These are phyloP conservation scores for Penicillium griseofulvum DNA, from an alignment of 2,329 filamentous ascomycete species.

Conservation along the genomic window DNA sequence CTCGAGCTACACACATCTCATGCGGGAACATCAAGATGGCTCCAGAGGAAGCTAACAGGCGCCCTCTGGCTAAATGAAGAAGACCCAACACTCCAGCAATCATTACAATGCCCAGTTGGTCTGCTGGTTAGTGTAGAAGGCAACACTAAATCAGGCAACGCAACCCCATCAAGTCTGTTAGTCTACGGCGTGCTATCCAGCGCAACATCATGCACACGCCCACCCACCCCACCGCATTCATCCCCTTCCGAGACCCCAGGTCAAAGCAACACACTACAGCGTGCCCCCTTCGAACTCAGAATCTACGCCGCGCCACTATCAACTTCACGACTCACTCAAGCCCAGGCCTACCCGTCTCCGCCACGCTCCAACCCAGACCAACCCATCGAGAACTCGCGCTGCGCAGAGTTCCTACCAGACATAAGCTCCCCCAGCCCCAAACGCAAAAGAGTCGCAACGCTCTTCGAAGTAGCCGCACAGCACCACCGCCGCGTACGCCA, in stretches of 20 bases:
- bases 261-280: constrained; percentile 7
- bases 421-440: constrained; percentile 42
- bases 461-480: constrained; percentile 43
- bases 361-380: constrained; percentile 22
- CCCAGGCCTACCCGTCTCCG: constrained; percentile 35
- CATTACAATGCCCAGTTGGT: constrained; percentile 40
- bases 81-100: constrained; percentile 27
- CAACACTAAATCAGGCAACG: constrained; percentile 16
- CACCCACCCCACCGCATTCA: constrained; percentile 37
- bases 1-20: constrained; percentile 41
- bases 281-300: constrained; percentile 30
- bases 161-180: constrained; percentile 36
- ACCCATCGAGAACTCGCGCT: constrained; percentile 11
- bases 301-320: constrained; percentile 41
- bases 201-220: constrained; percentile 26
- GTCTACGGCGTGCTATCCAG: constrained; percentile 41
- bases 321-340: constrained; percentile 32
- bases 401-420: constrained; percentile 40
- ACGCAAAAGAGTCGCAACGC: constrained; percentile 42
- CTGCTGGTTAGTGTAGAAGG: constrained; percentile 36
- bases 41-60: constrained; percentile 38
- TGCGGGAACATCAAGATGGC: constrained; percentile 36
- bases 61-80: constrained; percentile 36
- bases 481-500: constrained; percentile 42
- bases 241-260: constrained; percentile 27